Percentiles rank a stretch among this genome's conserved stretches.
Conservation (phyloP, 495 filamentous ascomycete genomes). For the Paragyromitra xinjiangensis region DNA sequence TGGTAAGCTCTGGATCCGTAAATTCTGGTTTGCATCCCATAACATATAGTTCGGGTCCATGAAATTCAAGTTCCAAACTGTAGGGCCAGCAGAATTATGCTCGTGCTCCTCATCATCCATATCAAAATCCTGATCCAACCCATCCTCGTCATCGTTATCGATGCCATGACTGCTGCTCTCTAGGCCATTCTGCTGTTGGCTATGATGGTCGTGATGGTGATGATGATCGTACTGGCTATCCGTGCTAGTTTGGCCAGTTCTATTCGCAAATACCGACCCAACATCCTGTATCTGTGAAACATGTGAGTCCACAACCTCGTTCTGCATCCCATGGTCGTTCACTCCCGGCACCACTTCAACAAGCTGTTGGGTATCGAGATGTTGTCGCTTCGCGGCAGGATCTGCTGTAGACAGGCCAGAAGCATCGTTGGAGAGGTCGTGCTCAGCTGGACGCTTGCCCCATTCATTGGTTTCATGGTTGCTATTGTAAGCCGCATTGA, state of each 20-base stretch:
- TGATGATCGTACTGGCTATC: slow-evolving; percentile 49
- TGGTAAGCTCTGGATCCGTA: slow-evolving; percentile 74
- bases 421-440: slow-evolving; percentile 34
- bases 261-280: slow-evolving; percentile 23
- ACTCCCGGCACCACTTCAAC: slow-evolving; percentile 17
- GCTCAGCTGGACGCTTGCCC: slow-evolving; percentile 55
- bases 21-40: slow-evolving; percentile 61
- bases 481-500: slow-evolving; percentile 52
- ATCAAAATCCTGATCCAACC: slow-evolving; percentile 49
- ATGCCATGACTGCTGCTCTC: slow-evolving; percentile 19
- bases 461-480: slow-evolving; percentile 50
- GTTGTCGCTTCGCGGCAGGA: slow-evolving; percentile 47
- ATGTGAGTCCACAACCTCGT: slow-evolving; percentile 29
- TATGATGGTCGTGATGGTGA: slow-evolving; percentile 35
- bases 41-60: slow-evolving; percentile 52
- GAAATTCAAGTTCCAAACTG: slow-evolving; percentile 37
- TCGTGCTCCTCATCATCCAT: slow-evolving; percentile 55
- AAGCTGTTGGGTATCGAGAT: slow-evolving; percentile 45
- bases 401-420: slow-evolving; percentile 24
- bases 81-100: slow-evolving; percentile 24
- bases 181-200: slow-evolving; percentile 22
- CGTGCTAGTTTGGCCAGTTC: slow-evolving; percentile 17
- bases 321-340: slow-evolving; percentile 30
- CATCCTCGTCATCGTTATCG: slow-evolving; percentile 51
- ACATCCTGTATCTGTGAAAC: slow-evolving; percentile 42